Evolutionary conservation across 129 eudicot species (phyloP).

Genomic region (Saposhnikovia divaricata): DNA sequence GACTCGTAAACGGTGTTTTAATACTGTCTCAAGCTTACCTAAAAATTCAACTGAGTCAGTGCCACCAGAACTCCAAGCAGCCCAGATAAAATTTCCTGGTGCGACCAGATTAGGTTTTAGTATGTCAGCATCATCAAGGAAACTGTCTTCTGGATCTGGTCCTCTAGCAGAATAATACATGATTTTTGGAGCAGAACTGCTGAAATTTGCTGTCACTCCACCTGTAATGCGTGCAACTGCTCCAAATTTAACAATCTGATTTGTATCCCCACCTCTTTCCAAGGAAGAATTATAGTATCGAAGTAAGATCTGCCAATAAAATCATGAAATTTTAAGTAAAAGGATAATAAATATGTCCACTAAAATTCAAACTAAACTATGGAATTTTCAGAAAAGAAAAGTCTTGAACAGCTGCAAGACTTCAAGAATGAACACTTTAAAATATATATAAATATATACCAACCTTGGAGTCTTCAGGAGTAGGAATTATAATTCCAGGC

Average conservation of each 20-base stretch:
- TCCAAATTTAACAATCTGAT: slow-evolving; percentile 60
- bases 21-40: slow-evolving; percentile 36
- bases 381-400: not conserved
- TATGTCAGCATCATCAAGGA: slow-evolving; percentile 71
- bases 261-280: slow-evolving; percentile 45
- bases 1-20: not conserved
- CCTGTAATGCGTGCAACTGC: slow-evolving; percentile 75
- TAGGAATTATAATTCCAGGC: slow-evolving; percentile 88
- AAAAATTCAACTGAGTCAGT: slow-evolving; percentile 79
- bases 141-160: slow-evolving; percentile 90
- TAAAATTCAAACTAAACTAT: not conserved
- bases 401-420: no score
- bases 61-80: slow-evolving; percentile 96
- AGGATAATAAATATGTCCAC: not conserved
- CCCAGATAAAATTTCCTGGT: slow-evolving; percentile 95
- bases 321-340: slow-evolving; percentile 1
- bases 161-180: slow-evolving; percentile 99
- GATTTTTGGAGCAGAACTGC: slow-evolving; percentile 78
- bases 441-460: not conserved
- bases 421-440: not conserved
- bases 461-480: slow-evolving; percentile 92
- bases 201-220: slow-evolving; percentile 69
- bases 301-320: slow-evolving; percentile 56
- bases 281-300: slow-evolving; percentile 75
- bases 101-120: slow-evolving; percentile 90